phyloP scores from a whole-genome alignment of 2,329 filamentous ascomycete species.

The Domatiomyces catenatus region DNA sequence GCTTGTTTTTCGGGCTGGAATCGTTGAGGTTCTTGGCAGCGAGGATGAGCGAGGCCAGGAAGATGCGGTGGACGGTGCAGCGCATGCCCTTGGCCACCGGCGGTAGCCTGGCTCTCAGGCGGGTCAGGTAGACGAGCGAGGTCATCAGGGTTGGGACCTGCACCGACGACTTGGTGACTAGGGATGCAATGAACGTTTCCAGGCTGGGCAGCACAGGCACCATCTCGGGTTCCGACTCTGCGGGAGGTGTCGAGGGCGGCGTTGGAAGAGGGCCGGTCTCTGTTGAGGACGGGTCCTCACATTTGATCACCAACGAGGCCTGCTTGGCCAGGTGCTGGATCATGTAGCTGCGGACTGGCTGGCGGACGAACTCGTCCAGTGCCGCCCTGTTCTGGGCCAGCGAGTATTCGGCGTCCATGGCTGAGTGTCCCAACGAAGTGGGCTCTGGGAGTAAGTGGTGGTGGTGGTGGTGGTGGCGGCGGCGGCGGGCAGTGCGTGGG shows the following conservation, averaged over 20 bases:
- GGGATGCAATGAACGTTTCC: constrained; percentile 78
- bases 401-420: constrained; percentile 13
- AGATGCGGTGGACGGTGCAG: constrained; percentile 95
- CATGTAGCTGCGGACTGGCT: constrained; percentile 35
- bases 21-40: constrained; percentile 97
- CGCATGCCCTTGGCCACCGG: constrained; percentile 90
- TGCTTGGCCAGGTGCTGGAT: constrained; percentile 32
- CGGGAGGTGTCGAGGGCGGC: constrained; percentile 43
- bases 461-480: neutral
- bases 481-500: neutral
- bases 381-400: constrained; percentile 26
- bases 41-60: constrained; percentile 47
- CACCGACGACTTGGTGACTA: constrained; percentile 86
- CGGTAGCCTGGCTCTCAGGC: constrained; percentile 70
- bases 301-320: constrained; percentile 34
- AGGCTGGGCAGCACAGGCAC: constrained; percentile 52
- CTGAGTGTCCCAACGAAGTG: constrained; percentile 1
- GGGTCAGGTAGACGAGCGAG: constrained; percentile 78
- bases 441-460: neutral
- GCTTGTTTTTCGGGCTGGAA: constrained; percentile 98
- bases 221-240: constrained; percentile 22
- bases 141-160: constrained; percentile 97
- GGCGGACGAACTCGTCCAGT: constrained; percentile 32
- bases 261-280: constrained; percentile 40
- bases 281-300: constrained; percentile 29